Conservation (phyloP, 2,329 filamentous ascomycete species). For the Beauveria varroae region DNA sequence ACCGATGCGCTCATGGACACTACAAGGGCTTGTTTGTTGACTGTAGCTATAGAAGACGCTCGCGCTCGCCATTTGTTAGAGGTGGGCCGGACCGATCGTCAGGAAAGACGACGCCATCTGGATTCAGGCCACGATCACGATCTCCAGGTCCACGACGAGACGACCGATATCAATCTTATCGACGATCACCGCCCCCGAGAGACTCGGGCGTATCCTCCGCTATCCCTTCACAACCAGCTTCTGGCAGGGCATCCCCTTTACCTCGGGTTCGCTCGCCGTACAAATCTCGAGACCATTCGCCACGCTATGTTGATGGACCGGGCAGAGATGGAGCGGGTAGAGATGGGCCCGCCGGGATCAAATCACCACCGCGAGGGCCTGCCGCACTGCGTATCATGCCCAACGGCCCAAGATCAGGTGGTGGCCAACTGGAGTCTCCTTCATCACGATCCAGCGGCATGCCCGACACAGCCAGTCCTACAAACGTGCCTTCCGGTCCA, state of each 20-base stretch:
- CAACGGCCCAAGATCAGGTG: conserved; percentile 29
- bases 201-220: conserved; percentile 44
- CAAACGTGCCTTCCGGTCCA: conserved; percentile 45
- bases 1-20: not conserved
- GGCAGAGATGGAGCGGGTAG: conserved; percentile 23
- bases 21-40: not conserved
- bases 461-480: conserved; percentile 37
- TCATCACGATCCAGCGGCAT: conserved; percentile 24
- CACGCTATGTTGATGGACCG: conserved; percentile 19
- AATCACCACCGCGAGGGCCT: conserved; percentile 48
- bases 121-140: conserved; percentile 46
- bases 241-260: conserved; percentile 46
- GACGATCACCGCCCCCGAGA: conserved; percentile 41
- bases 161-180: conserved; percentile 34
- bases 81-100: conserved; percentile 24
- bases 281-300: conserved; percentile 35
- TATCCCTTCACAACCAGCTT: conserved; percentile 42
- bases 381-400: conserved; percentile 45
- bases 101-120: conserved; percentile 31
- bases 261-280: conserved; percentile 41
- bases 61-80: conserved; percentile 41
- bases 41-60: conserved; percentile 37
- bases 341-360: conserved; percentile 23
- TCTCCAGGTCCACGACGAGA: conserved; percentile 39
- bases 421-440: conserved; percentile 10